A percentile compares a stretch with the other conserved stretches of the same genome.
Evolutionary conservation across 176 grass and related monocot genomes (phyloP).

Genomic region (Oryza punctata): DNA sequence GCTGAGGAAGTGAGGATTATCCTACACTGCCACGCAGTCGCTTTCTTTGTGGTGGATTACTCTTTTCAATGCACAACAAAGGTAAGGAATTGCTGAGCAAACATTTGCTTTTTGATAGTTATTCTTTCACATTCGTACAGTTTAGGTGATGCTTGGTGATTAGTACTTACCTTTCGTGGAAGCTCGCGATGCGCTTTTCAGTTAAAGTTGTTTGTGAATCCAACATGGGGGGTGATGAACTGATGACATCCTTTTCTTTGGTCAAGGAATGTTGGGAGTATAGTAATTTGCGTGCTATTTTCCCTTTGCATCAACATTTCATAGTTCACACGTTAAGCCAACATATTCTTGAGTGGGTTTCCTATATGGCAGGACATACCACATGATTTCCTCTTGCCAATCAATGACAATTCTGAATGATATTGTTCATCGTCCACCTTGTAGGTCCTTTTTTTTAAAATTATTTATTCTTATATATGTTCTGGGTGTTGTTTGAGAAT

Average conservation of each 20-base stretch:
- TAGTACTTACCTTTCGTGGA: conserved; percentile 10
- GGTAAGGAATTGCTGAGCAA: conserved; percentile 19
- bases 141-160: background rate
- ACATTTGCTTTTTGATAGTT: background rate
- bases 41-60: conserved; percentile 55
- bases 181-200: background rate
- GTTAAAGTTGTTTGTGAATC: background rate
- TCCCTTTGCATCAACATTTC: background rate
- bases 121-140: background rate
- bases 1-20: conserved; percentile 33
- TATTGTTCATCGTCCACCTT: conserved; percentile 1
- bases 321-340: background rate
- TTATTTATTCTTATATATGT: conserved; percentile 24
- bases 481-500: conserved; percentile 54
- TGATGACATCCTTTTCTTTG: background rate
- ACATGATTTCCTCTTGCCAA: conserved; percentile 19
- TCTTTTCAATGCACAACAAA: conserved; percentile 42
- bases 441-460: conserved; percentile 47
- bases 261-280: background rate
- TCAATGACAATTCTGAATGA: conserved; percentile 26
- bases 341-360: background rate
- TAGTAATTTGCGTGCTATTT: background rate
- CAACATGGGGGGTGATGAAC: background rate
- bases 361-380: conserved; percentile 5
- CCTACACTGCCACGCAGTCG: conserved; percentile 41